These are phyloP conservation scores for Cyberlindnera veronae DNA, from an alignment of 805 yeast species.

Conservation along the genomic window DNA sequence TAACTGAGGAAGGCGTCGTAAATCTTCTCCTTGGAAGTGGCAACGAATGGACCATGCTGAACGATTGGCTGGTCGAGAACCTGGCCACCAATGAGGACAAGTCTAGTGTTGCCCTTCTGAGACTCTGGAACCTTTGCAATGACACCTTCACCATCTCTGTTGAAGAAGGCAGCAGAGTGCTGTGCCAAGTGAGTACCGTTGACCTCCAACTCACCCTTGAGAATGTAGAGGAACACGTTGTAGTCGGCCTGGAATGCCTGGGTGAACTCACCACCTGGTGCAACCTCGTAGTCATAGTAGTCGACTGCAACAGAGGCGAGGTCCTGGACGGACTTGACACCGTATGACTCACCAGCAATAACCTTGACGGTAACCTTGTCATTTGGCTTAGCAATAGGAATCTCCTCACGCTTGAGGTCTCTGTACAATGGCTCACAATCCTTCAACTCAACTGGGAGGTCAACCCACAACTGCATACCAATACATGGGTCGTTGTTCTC, in stretches of 20 bases:
- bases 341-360: conserved; percentile 74
- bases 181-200: conserved; percentile 41
- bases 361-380: conserved; percentile 67
- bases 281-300: conserved; percentile 61
- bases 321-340: conserved; percentile 68
- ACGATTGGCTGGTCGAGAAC: conserved; percentile 69
- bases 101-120: conserved; percentile 46
- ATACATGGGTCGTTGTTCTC: conserved; percentile 46
- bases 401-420: conserved; percentile 65
- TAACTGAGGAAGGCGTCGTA: conserved; percentile 70
- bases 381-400: conserved; percentile 63
- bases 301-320: conserved; percentile 80
- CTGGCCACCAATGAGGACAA: conserved; percentile 75
- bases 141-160: conserved; percentile 62
- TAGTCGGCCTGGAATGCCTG: conserved; percentile 59
- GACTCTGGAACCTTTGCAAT: conserved; percentile 47
- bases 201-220: conserved; percentile 56
- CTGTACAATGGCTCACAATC: conserved; percentile 71
- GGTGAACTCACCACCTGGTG: conserved; percentile 59
- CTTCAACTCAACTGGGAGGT: conserved; percentile 63
- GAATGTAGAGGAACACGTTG: conserved; percentile 67
- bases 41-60: conserved; percentile 92
- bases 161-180: conserved; percentile 57
- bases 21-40: conserved; percentile 61
- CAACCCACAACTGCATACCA: conserved; percentile 89